Evolutionary conservation across 2,329 filamentous ascomycete genomes (phyloP).

Genomic region (Ophiostoma sp.): DNA sequence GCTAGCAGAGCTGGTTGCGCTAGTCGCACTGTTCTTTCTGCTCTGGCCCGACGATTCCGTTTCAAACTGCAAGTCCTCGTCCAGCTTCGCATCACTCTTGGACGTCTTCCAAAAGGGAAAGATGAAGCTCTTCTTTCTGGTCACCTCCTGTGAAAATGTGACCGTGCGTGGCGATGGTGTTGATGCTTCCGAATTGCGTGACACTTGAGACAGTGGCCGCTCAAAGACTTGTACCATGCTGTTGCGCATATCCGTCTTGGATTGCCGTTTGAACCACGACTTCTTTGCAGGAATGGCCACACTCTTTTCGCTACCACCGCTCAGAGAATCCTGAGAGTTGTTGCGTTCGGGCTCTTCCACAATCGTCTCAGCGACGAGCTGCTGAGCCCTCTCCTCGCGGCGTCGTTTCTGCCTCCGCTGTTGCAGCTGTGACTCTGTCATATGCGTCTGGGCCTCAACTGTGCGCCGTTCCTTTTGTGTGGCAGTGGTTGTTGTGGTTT

Average conservation of each 20-base stretch:
- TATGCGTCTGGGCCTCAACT: not conserved
- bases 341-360: conserved; percentile 20
- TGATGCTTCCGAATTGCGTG: conserved; percentile 14
- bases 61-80: conserved; percentile 29
- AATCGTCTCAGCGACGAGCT: conserved; percentile 20
- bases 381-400: not conserved
- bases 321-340: conserved; percentile 15
- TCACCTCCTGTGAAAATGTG: conserved; percentile 18
- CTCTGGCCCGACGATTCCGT: conserved; percentile 24
- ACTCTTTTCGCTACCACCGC: conserved; percentile 16
- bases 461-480: not conserved
- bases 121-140: conserved; percentile 47
- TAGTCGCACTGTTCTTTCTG: conserved; percentile 15
- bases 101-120: conserved; percentile 52
- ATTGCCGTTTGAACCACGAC: conserved; percentile 27
- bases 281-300: conserved; percentile 9
- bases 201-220: conserved; percentile 3
- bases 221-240: not conserved
- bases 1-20: conserved; percentile 14
- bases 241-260: conserved; percentile 27
- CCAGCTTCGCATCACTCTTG: conserved; percentile 41
- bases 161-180: not conserved
- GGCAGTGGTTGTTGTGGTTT: not conserved
- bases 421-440: not conserved
- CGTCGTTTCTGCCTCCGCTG: not conserved